Conservation (phyloP, 1,284 basidiomycete genomes). For the Marasmius fiardii region DNA sequence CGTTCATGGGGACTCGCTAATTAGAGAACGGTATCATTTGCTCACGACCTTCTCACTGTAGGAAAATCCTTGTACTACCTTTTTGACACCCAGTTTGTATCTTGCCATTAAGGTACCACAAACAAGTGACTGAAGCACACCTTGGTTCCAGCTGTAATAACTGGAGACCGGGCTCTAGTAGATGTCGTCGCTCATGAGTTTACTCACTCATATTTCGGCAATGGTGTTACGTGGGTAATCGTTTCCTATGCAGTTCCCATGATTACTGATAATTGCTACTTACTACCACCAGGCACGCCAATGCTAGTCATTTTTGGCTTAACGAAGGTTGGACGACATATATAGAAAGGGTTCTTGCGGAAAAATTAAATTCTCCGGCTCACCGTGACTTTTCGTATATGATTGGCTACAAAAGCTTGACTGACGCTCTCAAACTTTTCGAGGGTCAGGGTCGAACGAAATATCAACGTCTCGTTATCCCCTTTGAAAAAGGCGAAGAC, state of each 20-base stretch:
- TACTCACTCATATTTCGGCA: conserved; percentile 85
- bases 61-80: conserved; percentile 85
- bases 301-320: conserved; percentile 85
- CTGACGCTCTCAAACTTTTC: conserved; percentile 69
- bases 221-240: conserved; percentile 68
- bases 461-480: conserved; percentile 85
- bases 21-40: no score
- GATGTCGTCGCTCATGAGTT: conserved; percentile 84
- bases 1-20: no score
- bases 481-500: conserved; percentile 83
- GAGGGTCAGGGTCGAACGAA: conserved; percentile 49
- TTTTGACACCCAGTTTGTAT: conserved; percentile 78
- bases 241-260: not conserved
- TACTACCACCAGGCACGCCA: conserved; percentile 49
- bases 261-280: not conserved
- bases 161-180: conserved; percentile 82
- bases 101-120: not conserved
- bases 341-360: conserved; percentile 82
- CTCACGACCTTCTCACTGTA: conserved; percentile 21
- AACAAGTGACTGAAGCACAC: not conserved
- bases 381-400: conserved; percentile 82
- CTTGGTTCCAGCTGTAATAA: conserved; percentile 56
- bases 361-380: conserved; percentile 72
- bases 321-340: conserved; percentile 96
- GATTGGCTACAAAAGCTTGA: conserved; percentile 73